Conservation (phyloP, 306 rosid species). For the Mimosa pudica region DNA sequence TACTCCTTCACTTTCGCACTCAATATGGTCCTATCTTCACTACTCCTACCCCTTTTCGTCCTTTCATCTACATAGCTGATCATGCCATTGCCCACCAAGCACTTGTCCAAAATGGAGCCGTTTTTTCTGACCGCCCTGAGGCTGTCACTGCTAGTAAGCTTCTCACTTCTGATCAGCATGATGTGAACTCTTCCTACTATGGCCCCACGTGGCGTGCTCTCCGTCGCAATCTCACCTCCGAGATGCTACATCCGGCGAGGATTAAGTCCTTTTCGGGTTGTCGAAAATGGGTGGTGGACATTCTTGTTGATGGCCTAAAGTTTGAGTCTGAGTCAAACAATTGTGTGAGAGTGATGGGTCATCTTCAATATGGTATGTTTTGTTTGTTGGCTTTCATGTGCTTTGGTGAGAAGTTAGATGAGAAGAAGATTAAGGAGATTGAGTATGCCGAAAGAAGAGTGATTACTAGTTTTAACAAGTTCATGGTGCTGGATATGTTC, state of each 20-base stretch:
- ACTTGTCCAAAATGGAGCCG: neutral
- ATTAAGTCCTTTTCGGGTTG: neutral
- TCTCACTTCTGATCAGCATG: neutral
- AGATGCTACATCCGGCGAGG: neutral
- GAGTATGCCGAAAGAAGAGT: neutral
- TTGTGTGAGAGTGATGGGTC: neutral
- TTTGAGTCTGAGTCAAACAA: neutral
- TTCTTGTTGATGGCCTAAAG: neutral
- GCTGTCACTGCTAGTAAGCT: neutral
- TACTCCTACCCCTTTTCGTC: neutral
- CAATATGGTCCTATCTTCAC: conserved; percentile 12
- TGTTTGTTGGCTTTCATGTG: neutral
- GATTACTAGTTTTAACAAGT: neutral
- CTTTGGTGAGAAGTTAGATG: neutral
- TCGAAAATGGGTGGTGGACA: neutral
- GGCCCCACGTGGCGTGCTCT: neutral
- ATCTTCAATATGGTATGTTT: neutral
- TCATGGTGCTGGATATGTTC: neutral
- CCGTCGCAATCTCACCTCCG: neutral
- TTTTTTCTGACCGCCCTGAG: neutral
- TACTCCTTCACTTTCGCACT: neutral
- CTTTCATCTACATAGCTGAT: neutral
- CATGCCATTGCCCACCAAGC: neutral
- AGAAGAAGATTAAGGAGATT: neutral
- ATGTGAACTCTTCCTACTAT: neutral